A percentile compares a stretch with the other conserved stretches of the same genome.
Evolutionary conservation across 2,329 filamentous ascomycete genomes (phyloP).

Genomic region (Fusarium goolgardi): DNA sequence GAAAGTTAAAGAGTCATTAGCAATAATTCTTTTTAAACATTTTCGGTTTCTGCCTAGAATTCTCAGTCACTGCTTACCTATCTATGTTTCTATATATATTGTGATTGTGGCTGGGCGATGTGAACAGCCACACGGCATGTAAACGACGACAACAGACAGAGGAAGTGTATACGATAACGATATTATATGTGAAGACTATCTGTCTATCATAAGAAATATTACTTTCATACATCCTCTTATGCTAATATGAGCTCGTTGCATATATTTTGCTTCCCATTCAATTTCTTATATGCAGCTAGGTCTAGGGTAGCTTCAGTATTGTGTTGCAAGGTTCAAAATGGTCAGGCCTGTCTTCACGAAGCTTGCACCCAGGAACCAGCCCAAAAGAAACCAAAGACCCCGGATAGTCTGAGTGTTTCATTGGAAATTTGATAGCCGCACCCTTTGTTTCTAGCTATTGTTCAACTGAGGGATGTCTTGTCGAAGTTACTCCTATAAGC

Average conservation of each 20-base stretch:
- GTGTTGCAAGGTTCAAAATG: too few species aligned
- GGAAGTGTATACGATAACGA: too few species aligned
- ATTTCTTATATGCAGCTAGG: background rate
- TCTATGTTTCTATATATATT: background rate
- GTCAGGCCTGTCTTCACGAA: constrained; percentile 16
- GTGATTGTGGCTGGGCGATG: background rate
- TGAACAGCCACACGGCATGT: background rate
- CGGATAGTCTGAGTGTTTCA: background rate
- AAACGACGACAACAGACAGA: background rate
- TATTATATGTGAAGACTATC: background rate
- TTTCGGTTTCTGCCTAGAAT: constrained; percentile 15
- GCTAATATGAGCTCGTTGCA: background rate
- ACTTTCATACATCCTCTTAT: background rate
- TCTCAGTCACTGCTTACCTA: background rate
- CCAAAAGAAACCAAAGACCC: constrained; percentile 5
- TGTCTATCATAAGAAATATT: background rate
- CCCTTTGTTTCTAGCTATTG: background rate
- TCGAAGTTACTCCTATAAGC: background rate
- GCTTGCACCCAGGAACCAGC: constrained; percentile 6
- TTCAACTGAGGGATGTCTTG: background rate
- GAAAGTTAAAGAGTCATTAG: constrained; percentile 26
- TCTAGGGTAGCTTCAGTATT: background rate
- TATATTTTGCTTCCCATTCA: background rate
- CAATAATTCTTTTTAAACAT: background rate
- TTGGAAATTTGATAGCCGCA: constrained; percentile 10